Conservation (phyloP, 2,329 filamentous ascomycete genomes). For the Alternaria burnsii region DNA sequence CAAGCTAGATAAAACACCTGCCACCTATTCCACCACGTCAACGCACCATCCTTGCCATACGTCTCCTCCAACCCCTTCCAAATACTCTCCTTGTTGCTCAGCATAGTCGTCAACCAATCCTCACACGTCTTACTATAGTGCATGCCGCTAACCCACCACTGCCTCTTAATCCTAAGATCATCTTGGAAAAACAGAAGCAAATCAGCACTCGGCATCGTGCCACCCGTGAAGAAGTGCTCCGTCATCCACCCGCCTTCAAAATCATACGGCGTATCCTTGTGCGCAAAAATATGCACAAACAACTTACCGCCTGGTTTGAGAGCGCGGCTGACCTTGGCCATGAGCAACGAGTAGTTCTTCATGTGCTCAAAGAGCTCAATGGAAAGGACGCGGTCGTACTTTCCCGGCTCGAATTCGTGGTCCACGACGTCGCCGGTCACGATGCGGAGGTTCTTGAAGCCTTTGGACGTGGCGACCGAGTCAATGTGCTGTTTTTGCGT, state of each 20-base stretch:
- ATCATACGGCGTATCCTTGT: conserved; percentile 72
- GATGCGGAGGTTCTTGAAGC: conserved; percentile 67
- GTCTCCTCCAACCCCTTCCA: conserved; percentile 72
- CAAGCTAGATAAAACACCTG: conserved; percentile 77
- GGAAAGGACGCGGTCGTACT: conserved; percentile 71
- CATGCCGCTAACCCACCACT: conserved; percentile 76
- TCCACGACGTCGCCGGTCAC: conserved; percentile 73
- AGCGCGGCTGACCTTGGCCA: conserved; percentile 68
- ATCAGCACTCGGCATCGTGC: conserved; percentile 75
- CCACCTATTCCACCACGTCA: conserved; percentile 74
- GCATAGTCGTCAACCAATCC: conserved; percentile 71
- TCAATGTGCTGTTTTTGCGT: conserved; percentile 76
- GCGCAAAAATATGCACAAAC: conserved; percentile 74
- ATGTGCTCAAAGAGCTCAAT: conserved; percentile 80
- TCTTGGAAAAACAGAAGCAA: conserved; percentile 72
- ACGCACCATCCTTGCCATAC: conserved; percentile 67
- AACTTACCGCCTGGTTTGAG: conserved; percentile 71
- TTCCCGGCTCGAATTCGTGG: conserved; percentile 67
- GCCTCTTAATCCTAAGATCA: conserved; percentile 66
- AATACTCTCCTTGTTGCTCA: conserved; percentile 65
- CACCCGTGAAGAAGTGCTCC: conserved; percentile 75
- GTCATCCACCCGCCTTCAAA: conserved; percentile 80
- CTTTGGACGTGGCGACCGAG: conserved; percentile 62
- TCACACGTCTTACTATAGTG: conserved; percentile 77
- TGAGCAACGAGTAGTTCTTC: conserved; percentile 76